Conservation (phyloP, 176 grass and related monocot species). For the Musa itinerans region DNA sequence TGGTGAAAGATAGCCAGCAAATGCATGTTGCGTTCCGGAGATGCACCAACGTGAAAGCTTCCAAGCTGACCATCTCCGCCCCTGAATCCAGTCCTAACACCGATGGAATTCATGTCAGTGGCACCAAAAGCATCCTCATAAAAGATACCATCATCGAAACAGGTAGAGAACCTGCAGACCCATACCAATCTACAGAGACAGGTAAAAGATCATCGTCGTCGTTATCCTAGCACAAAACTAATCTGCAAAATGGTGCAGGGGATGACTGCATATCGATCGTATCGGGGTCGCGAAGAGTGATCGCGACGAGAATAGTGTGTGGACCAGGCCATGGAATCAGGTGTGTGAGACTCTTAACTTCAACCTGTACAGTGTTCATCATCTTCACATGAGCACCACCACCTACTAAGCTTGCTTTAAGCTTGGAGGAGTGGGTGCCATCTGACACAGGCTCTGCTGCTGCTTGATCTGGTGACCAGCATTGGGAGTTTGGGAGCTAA, state of each 20-base stretch:
- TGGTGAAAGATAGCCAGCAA: slow-evolving; percentile 51
- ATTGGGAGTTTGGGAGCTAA: slow-evolving; percentile 72
- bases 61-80: slow-evolving; percentile 48
- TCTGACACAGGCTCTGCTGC: neutral
- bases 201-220: neutral
- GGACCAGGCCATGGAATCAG: slow-evolving; percentile 57
- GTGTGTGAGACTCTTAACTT: neutral
- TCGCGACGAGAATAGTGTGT: slow-evolving; percentile 44
- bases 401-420: neutral
- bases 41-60: slow-evolving; percentile 35
- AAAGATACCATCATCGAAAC: slow-evolving; percentile 49
- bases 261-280: slow-evolving; percentile 94
- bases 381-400: neutral
- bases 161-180: slow-evolving; percentile 23
- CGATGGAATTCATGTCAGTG: slow-evolving; percentile 60
- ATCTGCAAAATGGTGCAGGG: slow-evolving; percentile 28
- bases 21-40: slow-evolving; percentile 46
- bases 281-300: slow-evolving; percentile 38
- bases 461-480: slow-evolving; percentile 29
- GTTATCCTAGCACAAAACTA: neutral
- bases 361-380: too few species aligned
- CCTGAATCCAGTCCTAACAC: slow-evolving; percentile 69
- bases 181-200: too few species aligned
- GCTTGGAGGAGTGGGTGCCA: neutral
- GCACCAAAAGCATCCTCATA: slow-evolving; percentile 40